Percentiles rank a stretch among this genome's conserved stretches.
phyloP scores from a whole-genome alignment of 768 basidiomycete genomes.

The Mycena pura region DNA sequence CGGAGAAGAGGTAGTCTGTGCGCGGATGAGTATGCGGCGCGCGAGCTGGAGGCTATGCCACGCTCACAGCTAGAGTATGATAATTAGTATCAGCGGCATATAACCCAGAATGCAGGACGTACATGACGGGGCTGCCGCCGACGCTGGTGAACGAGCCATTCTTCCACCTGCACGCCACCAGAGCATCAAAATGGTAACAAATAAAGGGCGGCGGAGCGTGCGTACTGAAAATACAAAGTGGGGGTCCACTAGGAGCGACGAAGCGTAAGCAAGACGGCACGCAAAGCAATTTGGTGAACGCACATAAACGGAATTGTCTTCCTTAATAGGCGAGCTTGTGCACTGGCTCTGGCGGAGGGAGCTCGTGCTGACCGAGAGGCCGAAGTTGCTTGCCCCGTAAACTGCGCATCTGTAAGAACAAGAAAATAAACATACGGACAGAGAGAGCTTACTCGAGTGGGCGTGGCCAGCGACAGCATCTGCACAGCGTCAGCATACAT shows the following conservation, averaged over 20 bases:
- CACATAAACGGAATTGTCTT: conserved; percentile 61
- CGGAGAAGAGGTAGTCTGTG: conserved; percentile 56
- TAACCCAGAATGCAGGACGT: conserved; percentile 10
- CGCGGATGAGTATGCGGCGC: not conserved
- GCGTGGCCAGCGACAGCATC: conserved; percentile 53
- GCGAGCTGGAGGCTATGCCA: not conserved
- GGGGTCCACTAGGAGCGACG: conserved; percentile 19
- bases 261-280: not conserved
- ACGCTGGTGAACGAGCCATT: conserved; percentile 54
- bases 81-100: not conserved
- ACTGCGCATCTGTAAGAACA: conserved; percentile 37
- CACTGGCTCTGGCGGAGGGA: conserved; percentile 53
- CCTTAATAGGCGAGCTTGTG: conserved; percentile 57
- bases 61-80: conserved; percentile 27
- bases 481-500: not conserved
- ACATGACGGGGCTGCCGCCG: conserved; percentile 45
- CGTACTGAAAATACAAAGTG: conserved; percentile 59
- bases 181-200: too few species aligned
- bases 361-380: conserved; percentile 47
- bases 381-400: conserved; percentile 61
- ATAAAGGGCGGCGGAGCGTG: too few species aligned
- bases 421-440: not conserved
- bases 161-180: conserved; percentile 54
- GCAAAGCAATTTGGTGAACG: conserved; percentile 23
- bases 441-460: conserved; percentile 46